phyloP scores from a whole-genome alignment of 768 basidiomycete species.

The Candolleomyces eurysporus region DNA sequence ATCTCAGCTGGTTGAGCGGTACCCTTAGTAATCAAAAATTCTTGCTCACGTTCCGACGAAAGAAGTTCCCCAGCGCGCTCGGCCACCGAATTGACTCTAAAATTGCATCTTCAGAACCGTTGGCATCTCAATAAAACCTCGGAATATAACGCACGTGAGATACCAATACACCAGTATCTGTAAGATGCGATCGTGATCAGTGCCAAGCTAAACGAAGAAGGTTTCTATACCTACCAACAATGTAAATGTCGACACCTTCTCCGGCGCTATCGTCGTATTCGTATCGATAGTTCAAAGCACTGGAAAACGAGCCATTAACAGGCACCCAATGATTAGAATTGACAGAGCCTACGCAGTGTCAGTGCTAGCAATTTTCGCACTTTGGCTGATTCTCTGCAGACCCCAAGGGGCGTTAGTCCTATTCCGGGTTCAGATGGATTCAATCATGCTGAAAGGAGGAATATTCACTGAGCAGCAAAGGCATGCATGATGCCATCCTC shows the following conservation, averaged over 20 bases:
- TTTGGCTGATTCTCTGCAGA: conserved; percentile 25
- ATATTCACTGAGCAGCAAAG: conserved; percentile 19
- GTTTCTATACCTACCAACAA: conserved; percentile 27
- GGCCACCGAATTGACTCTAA: conserved; percentile 36
- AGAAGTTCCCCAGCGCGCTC: conserved; percentile 36
- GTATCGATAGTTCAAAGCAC: conserved; percentile 18
- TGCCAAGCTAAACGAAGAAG: background rate
- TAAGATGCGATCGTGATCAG: background rate
- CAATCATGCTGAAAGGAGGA: background rate
- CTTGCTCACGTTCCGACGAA: conserved; percentile 23
- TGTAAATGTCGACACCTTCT: conserved; percentile 35
- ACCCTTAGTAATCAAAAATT: background rate
- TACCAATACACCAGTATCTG: conserved; percentile 23
- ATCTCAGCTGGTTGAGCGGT: background rate
- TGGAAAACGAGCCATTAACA: background rate
- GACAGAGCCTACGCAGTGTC: conserved; percentile 3
- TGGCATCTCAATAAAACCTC: background rate
- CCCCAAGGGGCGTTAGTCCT: conserved; percentile 37
- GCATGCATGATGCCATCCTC: conserved; percentile 27
- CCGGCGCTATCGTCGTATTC: conserved; percentile 19
- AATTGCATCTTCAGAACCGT: background rate
- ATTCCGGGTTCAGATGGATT: background rate
- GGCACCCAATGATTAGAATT: background rate
- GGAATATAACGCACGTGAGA: conserved; percentile 16
- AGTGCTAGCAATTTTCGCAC: conserved; percentile 13